Conservation (phyloP, 202 grass and related monocot species). For the Carex sylvatica region DNA sequence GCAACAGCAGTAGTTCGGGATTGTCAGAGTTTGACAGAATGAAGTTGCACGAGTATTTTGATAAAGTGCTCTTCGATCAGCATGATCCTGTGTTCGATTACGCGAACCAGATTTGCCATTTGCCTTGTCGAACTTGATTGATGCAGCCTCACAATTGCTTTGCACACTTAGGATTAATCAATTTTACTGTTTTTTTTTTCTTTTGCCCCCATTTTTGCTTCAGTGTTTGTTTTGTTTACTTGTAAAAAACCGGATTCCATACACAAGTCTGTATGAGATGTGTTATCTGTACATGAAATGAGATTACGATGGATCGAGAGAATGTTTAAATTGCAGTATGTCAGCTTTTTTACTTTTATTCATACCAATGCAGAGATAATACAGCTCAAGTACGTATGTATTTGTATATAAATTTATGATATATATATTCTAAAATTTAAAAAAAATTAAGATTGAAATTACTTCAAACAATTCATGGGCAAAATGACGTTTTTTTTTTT, state of each 20-base stretch:
- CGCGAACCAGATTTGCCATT: slow-evolving; percentile 45
- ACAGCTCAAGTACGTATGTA: neutral
- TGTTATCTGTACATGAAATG: slow-evolving; percentile 20
- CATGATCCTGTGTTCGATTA: slow-evolving; percentile 55
- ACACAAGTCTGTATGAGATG: slow-evolving; percentile 34
- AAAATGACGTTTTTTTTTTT: too few species aligned
- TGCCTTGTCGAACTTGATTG: slow-evolving; percentile 27
- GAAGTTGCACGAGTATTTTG: slow-evolving; percentile 87
- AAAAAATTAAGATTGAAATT: too few species aligned
- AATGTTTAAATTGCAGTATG: neutral
- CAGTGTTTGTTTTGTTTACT: slow-evolving; percentile 25
- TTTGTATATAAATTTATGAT: neutral
- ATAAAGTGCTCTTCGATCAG: slow-evolving; percentile 53
- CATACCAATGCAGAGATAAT: neutral
- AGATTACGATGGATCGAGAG: neutral
- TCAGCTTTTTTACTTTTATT: neutral
- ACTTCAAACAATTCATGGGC: too few species aligned
- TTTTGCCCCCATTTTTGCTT: neutral
- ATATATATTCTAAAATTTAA: too few species aligned
- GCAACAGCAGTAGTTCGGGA: slow-evolving; percentile 12
- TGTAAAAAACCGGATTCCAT: slow-evolving; percentile 22
- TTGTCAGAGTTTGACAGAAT: slow-evolving; percentile 81
- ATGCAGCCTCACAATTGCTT: neutral
- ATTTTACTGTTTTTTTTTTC: neutral
- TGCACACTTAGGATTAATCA: neutral